These are phyloP conservation scores for Alnus rubra DNA, from an alignment of 306 rosid genomes.

Conservation along the genomic window DNA sequence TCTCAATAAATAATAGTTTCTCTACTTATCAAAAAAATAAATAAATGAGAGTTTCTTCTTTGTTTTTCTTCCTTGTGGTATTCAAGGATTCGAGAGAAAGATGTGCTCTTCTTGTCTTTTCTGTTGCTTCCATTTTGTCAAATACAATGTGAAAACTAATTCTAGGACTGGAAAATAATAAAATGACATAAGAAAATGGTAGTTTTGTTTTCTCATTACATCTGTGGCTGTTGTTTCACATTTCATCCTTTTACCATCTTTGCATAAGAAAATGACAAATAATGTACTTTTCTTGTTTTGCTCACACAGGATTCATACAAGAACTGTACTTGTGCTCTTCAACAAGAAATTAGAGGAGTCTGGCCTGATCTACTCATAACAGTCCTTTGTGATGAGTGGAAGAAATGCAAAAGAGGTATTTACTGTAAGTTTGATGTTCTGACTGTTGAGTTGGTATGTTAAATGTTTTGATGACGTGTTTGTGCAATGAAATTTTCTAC, in stretches of 20 bases:
- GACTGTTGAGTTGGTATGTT: slow-evolving; percentile 22
- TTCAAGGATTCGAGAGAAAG: too few relatives aligned
- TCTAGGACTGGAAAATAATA: neutral
- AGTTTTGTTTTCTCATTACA: neutral
- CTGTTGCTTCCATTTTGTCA: too few relatives aligned
- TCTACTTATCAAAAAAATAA: too few relatives aligned
- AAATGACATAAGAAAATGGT: neutral
- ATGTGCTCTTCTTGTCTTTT: too few relatives aligned
- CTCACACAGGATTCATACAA: slow-evolving; percentile 67
- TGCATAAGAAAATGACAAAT: slow-evolving; percentile 3
- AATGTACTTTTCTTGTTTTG: slow-evolving; percentile 12
- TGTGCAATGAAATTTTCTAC: slow-evolving; percentile 32
- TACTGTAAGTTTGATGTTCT: slow-evolving; percentile 22
- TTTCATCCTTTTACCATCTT: slow-evolving; percentile 4
- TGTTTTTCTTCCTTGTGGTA: too few relatives aligned
- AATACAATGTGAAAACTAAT: neutral
- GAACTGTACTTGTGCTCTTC: slow-evolving; percentile 56
- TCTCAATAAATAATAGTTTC: too few relatives aligned
- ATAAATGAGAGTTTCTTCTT: too few relatives aligned
- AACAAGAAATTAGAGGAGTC: slow-evolving; percentile 67
- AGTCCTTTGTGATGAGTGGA: slow-evolving; percentile 79
- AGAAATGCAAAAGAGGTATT: slow-evolving; percentile 86
- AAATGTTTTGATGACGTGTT: slow-evolving; percentile 27
- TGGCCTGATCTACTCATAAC: slow-evolving; percentile 81
- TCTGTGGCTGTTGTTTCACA: neutral